Conservation (phyloP, 2,329 filamentous ascomycete species). For the Coniochaeta prunicola region DNA sequence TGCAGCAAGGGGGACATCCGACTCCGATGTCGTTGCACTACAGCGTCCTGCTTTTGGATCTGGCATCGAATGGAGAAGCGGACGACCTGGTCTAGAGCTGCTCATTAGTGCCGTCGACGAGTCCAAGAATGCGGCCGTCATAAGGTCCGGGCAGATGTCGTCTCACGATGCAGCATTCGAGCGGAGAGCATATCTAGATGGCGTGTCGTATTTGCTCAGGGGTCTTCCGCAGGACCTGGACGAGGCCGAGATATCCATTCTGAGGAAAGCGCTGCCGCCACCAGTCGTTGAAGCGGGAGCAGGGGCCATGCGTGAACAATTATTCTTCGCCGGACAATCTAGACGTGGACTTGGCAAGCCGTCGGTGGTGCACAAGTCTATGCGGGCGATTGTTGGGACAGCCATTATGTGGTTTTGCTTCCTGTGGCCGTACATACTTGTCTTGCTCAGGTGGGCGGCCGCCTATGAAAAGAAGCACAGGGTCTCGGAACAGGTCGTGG, state of each 20-base stretch:
- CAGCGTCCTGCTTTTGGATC: not conserved
- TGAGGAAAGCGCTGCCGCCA: slow-evolving; percentile 42
- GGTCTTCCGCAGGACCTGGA: slow-evolving; percentile 52
- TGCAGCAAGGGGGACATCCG: not conserved
- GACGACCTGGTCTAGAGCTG: slow-evolving; percentile 28
- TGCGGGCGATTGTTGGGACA: not conserved
- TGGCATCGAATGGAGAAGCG: slow-evolving; percentile 11
- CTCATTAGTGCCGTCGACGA: slow-evolving; percentile 36
- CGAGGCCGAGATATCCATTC: slow-evolving; percentile 41
- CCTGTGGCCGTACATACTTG: not conserved
- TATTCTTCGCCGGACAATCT: not conserved
- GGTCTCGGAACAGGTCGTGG: slow-evolving; percentile 10
- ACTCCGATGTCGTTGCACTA: not conserved
- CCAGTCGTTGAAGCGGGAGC: slow-evolving; percentile 9
- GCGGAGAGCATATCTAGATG: slow-evolving; percentile 57
- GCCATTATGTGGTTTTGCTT: slow-evolving; percentile 2
- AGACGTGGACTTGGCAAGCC: not conserved
- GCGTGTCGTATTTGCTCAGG: slow-evolving; percentile 54
- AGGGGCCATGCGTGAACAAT: not conserved
- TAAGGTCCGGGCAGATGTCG: slow-evolving; percentile 10
- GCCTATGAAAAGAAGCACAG: slow-evolving; percentile 11
- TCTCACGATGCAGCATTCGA: slow-evolving; percentile 34
- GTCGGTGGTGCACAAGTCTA: not conserved
- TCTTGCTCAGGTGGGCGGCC: not conserved
- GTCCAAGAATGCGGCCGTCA: slow-evolving; percentile 8